Conservation (phyloP, 1,139 yeast species). For the Ogataea hybrid region DNA sequence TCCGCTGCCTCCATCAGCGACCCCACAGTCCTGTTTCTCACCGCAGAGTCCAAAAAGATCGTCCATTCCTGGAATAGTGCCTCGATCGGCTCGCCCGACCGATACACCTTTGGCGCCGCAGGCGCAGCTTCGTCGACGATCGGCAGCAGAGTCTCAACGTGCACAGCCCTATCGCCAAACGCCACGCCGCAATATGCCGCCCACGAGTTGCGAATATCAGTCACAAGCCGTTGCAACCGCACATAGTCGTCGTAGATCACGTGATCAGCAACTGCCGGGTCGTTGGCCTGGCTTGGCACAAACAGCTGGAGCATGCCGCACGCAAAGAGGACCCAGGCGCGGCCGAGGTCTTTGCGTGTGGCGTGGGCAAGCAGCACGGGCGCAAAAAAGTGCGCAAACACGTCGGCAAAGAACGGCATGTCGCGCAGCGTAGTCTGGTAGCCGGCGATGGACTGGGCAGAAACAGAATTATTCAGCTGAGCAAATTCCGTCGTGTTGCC, state of each 20-base stretch:
- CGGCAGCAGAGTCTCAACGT: conserved; percentile 42
- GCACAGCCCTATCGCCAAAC: conserved; percentile 53
- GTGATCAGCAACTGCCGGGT: conserved; percentile 91
- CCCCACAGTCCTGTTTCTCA: conserved; percentile 43
- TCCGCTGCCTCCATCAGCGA: conserved; percentile 33
- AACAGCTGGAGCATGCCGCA: conserved; percentile 67
- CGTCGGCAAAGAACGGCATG: conserved; percentile 26
- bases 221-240: conserved; percentile 32
- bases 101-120: conserved; percentile 56
- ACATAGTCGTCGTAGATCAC: conserved; percentile 47
- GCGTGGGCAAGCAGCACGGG: conserved; percentile 41
- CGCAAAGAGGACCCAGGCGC: conserved; percentile 67
- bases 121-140: conserved; percentile 36
- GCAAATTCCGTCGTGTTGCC: neutral
- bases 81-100: conserved; percentile 60
- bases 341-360: conserved; percentile 45
- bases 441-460: neutral
- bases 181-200: conserved; percentile 42
- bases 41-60: conserved; percentile 62
- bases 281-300: conserved; percentile 80
- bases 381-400: conserved; percentile 38
- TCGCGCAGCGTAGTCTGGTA: conserved; percentile 10
- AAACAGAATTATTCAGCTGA: neutral
- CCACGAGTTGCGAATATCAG: conserved; percentile 43
- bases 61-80: conserved; percentile 79